Base-by-base conservation (phyloP, 2,329 filamentous ascomycete genomes). In the Hypocreales sp. region DNA sequence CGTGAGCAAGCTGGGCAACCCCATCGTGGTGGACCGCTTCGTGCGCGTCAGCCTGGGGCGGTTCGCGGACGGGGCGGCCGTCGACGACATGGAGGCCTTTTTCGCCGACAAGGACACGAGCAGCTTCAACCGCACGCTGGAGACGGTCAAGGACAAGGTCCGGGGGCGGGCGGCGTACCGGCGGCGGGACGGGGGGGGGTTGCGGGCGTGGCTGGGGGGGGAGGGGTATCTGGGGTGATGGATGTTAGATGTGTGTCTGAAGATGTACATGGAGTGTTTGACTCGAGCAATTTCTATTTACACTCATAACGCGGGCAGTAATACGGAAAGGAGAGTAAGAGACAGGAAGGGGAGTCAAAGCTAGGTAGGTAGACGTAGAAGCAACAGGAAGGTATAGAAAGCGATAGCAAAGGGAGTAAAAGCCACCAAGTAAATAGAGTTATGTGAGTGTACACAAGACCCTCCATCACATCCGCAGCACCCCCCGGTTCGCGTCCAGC, bases 21-120 rank as follows among this genome's bases (percentile, higher is more conserved):
- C 83, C 36, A 78, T 94, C 17, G 72, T 94, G 4, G 62, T 94
- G 11, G 87, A 98, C 55, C 75, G 87, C 25, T 93, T 92, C 55
- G 58, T 98, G 41, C 75, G 80, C 40, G 62, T 79, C 39, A 74
- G 74, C 24, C 58, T 98, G 39, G 72, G 71, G 43, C 79, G 80
- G 46, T 95, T 92, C 48, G 71, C 80, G 4, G 75, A 83, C 40
- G 56, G 61, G 10, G 65, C 67, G 35, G 64, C 72, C 11, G 67
- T 82, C 35, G 63, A 72, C 37, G 83, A 94, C 29, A 90, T 98
- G 42, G 64, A 75, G 26, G 50, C 56, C 3, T 98, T 98, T 64
- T 98, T 95, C 61, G 64, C 69, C 41, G 67, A 69, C 42, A 92
- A 87, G 61, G 81, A 95, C 45, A 87, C 79, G 12, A 72, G 72